These are phyloP conservation scores for Termitomyces sp. DNA, from an alignment of 768 basidiomycete genomes.

Conservation along the genomic window DNA sequence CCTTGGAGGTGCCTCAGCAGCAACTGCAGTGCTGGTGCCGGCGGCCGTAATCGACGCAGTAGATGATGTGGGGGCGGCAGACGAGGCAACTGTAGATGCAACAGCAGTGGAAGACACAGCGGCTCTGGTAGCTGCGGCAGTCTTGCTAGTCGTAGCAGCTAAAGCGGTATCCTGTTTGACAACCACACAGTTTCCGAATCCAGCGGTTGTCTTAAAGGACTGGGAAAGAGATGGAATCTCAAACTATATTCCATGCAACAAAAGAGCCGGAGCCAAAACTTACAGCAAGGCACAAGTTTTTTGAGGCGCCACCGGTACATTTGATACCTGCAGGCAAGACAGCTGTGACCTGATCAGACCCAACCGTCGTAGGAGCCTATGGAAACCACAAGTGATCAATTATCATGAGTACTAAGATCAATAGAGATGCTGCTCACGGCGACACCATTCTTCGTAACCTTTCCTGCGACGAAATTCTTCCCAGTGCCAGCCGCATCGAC, in stretches of 20 bases:
- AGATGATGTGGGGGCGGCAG: slow-evolving; percentile 17
- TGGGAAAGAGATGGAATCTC: slow-evolving; percentile 11
- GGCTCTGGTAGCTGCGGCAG: slow-evolving; percentile 1
- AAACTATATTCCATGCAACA: neutral
- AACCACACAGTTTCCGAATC: slow-evolving; percentile 56
- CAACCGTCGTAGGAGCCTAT: slow-evolving; percentile 36
- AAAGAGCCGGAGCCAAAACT: slow-evolving; percentile 11
- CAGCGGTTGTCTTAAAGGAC: slow-evolving; percentile 46
- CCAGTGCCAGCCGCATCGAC: slow-evolving; percentile 47
- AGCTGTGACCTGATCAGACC: slow-evolving; percentile 41
- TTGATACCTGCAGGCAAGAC: slow-evolving; percentile 46
- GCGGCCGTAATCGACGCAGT: neutral
- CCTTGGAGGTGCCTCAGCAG: slow-evolving; percentile 6
- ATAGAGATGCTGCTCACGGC: slow-evolving; percentile 31
- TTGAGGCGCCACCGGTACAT: slow-evolving; percentile 47
- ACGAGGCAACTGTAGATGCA: slow-evolving; percentile 12
- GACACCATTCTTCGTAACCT: slow-evolving; percentile 45
- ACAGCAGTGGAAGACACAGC: slow-evolving; percentile 8
- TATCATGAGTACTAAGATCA: neutral
- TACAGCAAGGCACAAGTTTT: slow-evolving; percentile 49
- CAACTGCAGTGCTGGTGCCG: slow-evolving; percentile 1
- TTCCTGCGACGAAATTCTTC: slow-evolving; percentile 34
- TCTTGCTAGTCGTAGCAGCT: slow-evolving; percentile 13
- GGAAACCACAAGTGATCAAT: neutral
- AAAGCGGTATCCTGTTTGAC: slow-evolving; percentile 33